Evolutionary conservation across 352 stramenopile species (phyloP), one percentile per base, ranked within the genome.

Genomic region (Phytophthora kernoviae): DNA sequence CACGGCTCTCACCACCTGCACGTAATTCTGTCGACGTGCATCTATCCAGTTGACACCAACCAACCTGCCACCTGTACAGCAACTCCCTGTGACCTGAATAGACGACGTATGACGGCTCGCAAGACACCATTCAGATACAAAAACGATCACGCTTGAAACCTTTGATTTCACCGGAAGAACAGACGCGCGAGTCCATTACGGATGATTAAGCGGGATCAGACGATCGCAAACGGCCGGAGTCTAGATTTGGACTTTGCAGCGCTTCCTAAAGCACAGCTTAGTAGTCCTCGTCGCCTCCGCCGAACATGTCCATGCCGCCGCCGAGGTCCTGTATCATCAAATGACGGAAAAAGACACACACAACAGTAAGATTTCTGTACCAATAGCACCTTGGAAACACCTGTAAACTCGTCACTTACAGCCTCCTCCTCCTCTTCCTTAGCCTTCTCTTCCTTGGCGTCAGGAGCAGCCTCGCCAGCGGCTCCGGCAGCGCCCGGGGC

Each of bases 281-380:
- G 71, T 87, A 88, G 76, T 88, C 79, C 41, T 68, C 66, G 54
- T 70, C 71, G 49, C 66, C 73, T 4, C 49, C 62, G 59, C 78
- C 78, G 69, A 88, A 88, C 78, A 88, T 88, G 62, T 88, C 79
- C 76, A 88, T 88, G 64, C 71, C 79, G 56, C 70, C 76, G 54
- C 76, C 79, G n/a, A 88, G 41, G 70, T 88, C 79, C 66, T 81
- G 60, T 36, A 57, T 57, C 24, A 6, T 30, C 22, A 41, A 44
- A 39, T 22, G 40, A 41, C n/a, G n/a, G n/a, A n/a, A n/a, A n/a
- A n/a, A n/a, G n/a, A n/a, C 37, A 54, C 14, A 42, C 8, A 51
- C 32, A 54, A 30, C 34, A n/a, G 33, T 65, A 30, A 74, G 60
- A 41, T 48, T 30, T 11, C n/a, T 32, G 10, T 20, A 14, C 26